Conservation (phyloP, 2,329 filamentous ascomycete species). For the Helminthosporium solani region DNA sequence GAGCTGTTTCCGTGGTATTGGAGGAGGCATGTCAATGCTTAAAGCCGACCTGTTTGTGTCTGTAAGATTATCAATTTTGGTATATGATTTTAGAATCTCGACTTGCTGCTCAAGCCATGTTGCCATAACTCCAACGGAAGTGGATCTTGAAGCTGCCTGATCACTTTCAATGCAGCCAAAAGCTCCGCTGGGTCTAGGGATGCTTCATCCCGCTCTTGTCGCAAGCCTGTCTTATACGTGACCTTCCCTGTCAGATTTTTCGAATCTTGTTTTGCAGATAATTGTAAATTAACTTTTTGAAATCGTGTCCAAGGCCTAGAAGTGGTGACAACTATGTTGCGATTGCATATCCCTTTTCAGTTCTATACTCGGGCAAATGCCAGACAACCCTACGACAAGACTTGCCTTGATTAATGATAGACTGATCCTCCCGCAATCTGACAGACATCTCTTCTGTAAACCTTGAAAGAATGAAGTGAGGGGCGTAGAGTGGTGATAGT, state of each 20-base stretch:
- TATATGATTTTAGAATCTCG: background rate
- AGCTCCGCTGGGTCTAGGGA: conserved; percentile 6
- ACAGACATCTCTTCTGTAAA: conserved; percentile 3
- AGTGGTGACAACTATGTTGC: background rate
- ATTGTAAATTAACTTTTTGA: conserved; percentile 2
- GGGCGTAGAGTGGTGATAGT: conserved; percentile 3
- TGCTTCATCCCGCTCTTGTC: background rate
- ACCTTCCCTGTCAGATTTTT: background rate
- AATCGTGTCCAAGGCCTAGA: conserved; percentile 2
- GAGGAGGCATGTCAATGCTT: conserved; percentile 3
- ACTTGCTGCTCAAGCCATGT: conserved; percentile 2
- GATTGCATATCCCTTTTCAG: background rate
- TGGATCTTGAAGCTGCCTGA: conserved; percentile 8
- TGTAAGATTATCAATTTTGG: background rate
- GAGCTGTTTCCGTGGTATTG: conserved; percentile 5
- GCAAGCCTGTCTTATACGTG: background rate
- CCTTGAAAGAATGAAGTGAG: conserved; percentile 5
- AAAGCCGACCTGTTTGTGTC: background rate
- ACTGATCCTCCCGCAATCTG: conserved; percentile 10
- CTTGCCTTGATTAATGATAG: conserved; percentile 5
- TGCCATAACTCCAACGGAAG: conserved; percentile 1
- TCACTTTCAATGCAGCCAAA: conserved; percentile 6
- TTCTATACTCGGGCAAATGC: conserved; percentile 6
- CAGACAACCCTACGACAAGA: conserved; percentile 12
- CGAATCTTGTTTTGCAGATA: conserved; percentile 2